A percentile compares a stretch with the other conserved stretches of the same genome.
Evolutionary conservation across 2,329 filamentous ascomycete genomes (phyloP).

Genomic region (Elsinoe batatas): DNA sequence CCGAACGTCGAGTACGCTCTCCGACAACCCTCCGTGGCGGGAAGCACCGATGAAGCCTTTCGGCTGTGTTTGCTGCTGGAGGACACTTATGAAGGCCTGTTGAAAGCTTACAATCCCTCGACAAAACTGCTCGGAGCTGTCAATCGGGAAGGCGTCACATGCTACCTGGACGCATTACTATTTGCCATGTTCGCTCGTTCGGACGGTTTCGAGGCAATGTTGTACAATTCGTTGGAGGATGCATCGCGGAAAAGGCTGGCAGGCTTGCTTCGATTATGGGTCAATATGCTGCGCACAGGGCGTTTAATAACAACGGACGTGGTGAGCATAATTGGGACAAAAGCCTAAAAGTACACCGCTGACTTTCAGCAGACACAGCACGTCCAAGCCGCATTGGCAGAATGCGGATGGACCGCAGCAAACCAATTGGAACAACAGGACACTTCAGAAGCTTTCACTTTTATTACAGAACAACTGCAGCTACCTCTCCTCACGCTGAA

Average conservation of each 20-base stretch:
- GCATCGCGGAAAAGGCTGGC: slow-evolving; percentile 62
- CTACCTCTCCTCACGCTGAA: slow-evolving; percentile 81
- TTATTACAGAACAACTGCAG: slow-evolving; percentile 83
- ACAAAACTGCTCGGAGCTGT: slow-evolving; percentile 71
- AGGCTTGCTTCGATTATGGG: slow-evolving; percentile 76
- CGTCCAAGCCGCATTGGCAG: slow-evolving; percentile 70
- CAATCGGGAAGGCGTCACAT: slow-evolving; percentile 81
- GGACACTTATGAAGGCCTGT: slow-evolving; percentile 68
- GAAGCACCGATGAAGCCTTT: slow-evolving; percentile 64
- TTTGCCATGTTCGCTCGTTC: slow-evolving; percentile 94
- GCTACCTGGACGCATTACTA: slow-evolving; percentile 81
- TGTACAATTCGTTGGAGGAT: slow-evolving; percentile 69
- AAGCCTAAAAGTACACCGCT: not conserved
- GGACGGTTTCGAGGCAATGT: slow-evolving; percentile 84
- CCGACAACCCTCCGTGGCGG: slow-evolving; percentile 52
- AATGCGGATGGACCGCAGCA: slow-evolving; percentile 84
- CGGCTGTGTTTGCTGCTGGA: slow-evolving; percentile 69
- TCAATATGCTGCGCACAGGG: slow-evolving; percentile 80
- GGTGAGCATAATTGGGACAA: slow-evolving; percentile 38
- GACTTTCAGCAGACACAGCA: slow-evolving; percentile 57
- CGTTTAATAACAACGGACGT: slow-evolving; percentile 78
- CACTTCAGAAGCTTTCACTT: slow-evolving; percentile 88
- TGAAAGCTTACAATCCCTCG: slow-evolving; percentile 63
- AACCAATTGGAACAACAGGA: slow-evolving; percentile 75
- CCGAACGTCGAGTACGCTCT: slow-evolving; percentile 55